phyloP scores from a whole-genome alignment of 108 stramenopile genomes.

The Cyclostephanos tholiformis region DNA sequence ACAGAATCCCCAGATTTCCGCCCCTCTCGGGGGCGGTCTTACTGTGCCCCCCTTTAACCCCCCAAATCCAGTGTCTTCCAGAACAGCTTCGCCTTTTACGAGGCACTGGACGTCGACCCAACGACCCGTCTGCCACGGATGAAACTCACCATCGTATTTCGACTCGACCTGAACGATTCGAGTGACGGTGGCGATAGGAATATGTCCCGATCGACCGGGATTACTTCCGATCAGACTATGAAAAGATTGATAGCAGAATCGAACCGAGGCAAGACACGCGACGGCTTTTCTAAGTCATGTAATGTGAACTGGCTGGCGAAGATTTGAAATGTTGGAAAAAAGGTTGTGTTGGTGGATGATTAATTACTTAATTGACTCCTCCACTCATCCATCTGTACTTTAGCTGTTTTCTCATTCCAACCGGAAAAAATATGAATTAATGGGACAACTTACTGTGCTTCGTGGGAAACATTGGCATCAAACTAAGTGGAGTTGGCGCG shows the following conservation, averaged over 20 bases:
- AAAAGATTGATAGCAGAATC: constrained; percentile 20
- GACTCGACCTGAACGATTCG: constrained; percentile 74
- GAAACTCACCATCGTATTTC: constrained; percentile 64
- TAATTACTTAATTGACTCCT: neutral
- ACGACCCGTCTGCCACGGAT: constrained; percentile 23
- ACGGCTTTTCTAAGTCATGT: constrained; percentile 16
- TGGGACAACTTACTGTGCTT: constrained; percentile 25
- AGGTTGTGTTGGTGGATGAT: too few relatives aligned
- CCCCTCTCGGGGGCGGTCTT: too few relatives aligned
- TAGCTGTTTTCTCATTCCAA: neutral
- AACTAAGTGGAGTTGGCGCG: constrained; percentile 41
- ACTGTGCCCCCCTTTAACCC: too few relatives aligned
- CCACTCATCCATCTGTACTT: neutral
- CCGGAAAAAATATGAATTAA: neutral
- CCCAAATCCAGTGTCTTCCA: too few relatives aligned
- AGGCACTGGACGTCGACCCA: constrained; percentile 34
- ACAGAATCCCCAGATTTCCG: too few relatives aligned
- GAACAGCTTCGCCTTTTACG: constrained; percentile 76
- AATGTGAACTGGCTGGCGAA: constrained; percentile 12
- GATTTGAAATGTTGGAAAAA: neutral
- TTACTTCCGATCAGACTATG: constrained; percentile 58
- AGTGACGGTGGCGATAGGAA: constrained; percentile 56
- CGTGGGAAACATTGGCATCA: constrained; percentile 53
- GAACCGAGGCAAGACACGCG: constrained; percentile 6
- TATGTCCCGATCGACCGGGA: constrained; percentile 61